A percentile compares a stretch with the other conserved stretches of the same genome.
Evolutionary conservation across 176 grass and related monocot species (phyloP).

Genomic region (Chrysopogon serrulatus): DNA sequence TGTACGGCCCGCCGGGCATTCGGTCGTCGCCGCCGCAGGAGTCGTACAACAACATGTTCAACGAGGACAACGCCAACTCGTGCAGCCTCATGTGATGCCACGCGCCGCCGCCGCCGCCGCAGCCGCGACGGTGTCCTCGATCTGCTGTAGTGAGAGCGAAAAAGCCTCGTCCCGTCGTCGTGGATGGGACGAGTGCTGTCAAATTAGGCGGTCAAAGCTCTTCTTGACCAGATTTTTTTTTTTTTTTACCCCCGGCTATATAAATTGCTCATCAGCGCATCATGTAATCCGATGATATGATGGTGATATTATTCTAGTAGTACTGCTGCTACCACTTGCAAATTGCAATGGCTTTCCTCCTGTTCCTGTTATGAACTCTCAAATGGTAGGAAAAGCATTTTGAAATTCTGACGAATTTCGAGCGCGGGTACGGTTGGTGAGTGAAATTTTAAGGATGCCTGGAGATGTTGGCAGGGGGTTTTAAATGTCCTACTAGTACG

Average conservation of each 20-base stretch:
- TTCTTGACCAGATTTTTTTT: constrained; percentile 31
- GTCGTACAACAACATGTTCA: constrained; percentile 41
- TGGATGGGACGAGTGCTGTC: constrained; percentile 18
- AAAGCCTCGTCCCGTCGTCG: constrained; percentile 5
- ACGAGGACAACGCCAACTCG: constrained; percentile 60
- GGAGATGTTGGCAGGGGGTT: not conserved
- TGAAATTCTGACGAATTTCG: not conserved
- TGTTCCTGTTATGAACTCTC: not conserved
- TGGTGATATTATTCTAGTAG: constrained; percentile 5
- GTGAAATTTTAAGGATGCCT: not conserved
- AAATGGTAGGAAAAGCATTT: not conserved
- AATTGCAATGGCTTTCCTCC: not conserved
- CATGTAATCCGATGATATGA: constrained; percentile 33
- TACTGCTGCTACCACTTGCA: not conserved
- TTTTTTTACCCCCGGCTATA: too few species aligned
- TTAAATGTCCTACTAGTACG: not conserved
- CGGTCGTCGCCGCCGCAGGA: constrained; percentile 37
- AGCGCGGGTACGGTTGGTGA: not conserved
- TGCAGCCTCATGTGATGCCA: constrained; percentile 64
- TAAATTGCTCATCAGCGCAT: not conserved
- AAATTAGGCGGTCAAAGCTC: constrained; percentile 42
- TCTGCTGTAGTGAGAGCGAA: constrained; percentile 18
- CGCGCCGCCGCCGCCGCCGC: not conserved
- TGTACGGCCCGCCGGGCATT: constrained; percentile 47
- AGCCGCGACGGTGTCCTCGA: not conserved